Evolutionary conservation across 2,329 filamentous ascomycete genomes (phyloP).

Genomic region (Fusarium sp.): DNA sequence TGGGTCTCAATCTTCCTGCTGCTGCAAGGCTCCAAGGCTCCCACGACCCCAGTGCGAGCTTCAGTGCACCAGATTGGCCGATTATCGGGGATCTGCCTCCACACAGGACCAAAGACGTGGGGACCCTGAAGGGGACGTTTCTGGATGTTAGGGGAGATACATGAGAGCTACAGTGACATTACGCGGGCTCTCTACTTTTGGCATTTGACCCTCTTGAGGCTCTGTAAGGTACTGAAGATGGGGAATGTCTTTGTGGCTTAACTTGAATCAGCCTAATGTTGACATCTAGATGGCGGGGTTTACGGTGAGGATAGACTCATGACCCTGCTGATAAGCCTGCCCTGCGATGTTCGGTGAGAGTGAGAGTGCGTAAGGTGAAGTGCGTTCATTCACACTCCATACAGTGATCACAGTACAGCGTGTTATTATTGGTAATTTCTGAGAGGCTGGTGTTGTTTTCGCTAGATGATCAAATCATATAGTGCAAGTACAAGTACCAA

Average conservation of each 20-base stretch:
- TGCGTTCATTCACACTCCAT: not conserved
- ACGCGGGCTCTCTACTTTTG: conserved; percentile 28
- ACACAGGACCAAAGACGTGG: conserved; percentile 31
- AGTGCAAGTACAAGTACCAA: conserved; percentile 26
- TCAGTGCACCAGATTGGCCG: conserved; percentile 38
- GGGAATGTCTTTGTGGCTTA: conserved; percentile 31
- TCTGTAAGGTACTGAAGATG: conserved; percentile 1
- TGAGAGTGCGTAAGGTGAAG: not conserved
- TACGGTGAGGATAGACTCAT: conserved; percentile 39
- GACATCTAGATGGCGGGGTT: conserved; percentile 16
- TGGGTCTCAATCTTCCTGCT: conserved; percentile 10
- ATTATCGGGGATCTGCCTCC: conserved; percentile 33
- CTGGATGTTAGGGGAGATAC: conserved; percentile 27
- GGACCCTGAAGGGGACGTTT: conserved; percentile 37
- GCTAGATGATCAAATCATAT: conserved; percentile 7
- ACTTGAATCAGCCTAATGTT: conserved; percentile 9
- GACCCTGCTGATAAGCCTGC: conserved; percentile 42
- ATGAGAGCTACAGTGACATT: conserved; percentile 30
- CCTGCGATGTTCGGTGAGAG: conserved; percentile 38
- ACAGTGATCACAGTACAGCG: conserved; percentile 11
- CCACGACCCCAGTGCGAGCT: conserved; percentile 24
- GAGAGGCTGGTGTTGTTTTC: conserved; percentile 10
- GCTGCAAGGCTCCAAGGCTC: conserved; percentile 43
- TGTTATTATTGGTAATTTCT: conserved; percentile 3
- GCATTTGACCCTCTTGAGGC: conserved; percentile 33